A percentile compares a stretch with the other conserved stretches of the same genome.
Conservation (phyloP, 2,329 filamentous ascomycete genomes). For the Diaporthe sp. region DNA sequence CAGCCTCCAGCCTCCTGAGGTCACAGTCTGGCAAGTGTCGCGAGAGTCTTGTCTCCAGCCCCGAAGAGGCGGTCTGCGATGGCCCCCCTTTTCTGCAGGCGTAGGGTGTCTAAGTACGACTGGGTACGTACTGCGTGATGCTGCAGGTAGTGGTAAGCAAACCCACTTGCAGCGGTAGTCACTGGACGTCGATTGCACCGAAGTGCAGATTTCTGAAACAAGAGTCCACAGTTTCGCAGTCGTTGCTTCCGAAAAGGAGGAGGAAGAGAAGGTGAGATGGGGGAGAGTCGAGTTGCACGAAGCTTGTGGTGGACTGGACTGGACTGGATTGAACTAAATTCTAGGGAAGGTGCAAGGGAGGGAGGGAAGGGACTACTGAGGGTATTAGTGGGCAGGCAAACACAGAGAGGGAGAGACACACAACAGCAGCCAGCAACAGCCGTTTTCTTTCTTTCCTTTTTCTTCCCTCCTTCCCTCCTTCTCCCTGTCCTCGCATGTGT, state of each 20-base stretch:
- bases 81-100: conserved; percentile 11
- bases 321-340: background rate
- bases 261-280: no score
- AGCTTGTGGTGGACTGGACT: background rate
- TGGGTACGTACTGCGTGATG: background rate
- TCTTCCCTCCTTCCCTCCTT: no score
- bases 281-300: background rate
- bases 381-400: background rate
- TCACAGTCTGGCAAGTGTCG: background rate
- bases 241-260: background rate
- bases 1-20: conserved; percentile 17
- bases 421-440: background rate
- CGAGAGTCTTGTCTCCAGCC: background rate
- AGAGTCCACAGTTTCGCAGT: background rate
- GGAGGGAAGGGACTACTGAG: background rate
- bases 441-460: background rate
- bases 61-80: conserved; percentile 33
- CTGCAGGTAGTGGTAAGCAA: conserved; percentile 1
- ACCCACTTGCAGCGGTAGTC: conserved; percentile 5
- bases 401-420: background rate
- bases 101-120: background rate
- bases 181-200: background rate
- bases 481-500: conserved; percentile 14
- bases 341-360: background rate
- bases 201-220: conserved; percentile 19